Percentiles rank a stretch among this genome's conserved stretches.
Evolutionary conservation across 2,329 filamentous ascomycete species (phyloP).

Genomic region (Fusarium sp.): DNA sequence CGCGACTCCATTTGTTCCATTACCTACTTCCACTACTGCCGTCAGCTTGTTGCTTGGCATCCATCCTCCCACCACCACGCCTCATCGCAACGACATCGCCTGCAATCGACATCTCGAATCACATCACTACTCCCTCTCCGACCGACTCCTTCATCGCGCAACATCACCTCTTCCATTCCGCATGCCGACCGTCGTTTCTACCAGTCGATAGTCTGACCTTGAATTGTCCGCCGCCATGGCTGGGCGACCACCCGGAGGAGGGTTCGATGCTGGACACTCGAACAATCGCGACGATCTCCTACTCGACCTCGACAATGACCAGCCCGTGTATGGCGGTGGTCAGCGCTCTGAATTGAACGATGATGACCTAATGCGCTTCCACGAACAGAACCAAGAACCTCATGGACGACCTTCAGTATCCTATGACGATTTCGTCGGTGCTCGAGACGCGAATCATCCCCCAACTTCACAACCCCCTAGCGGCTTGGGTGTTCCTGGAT

Average conservation of each 20-base stretch:
- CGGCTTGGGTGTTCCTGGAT: conserved; percentile 42
- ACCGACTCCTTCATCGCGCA: conserved; percentile 15
- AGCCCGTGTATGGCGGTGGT: conserved; percentile 78
- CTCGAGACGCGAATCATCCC: conserved; percentile 60
- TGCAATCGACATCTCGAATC: conserved; percentile 11
- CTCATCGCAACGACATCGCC: conserved; percentile 24
- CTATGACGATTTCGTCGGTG: conserved; percentile 94
- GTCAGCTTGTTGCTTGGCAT: conserved; percentile 40
- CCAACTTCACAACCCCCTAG: conserved; percentile 56
- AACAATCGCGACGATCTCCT: conserved; percentile 69
- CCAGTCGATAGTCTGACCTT: conserved; percentile 47
- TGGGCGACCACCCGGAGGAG: conserved; percentile 62
- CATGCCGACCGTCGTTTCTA: conserved; percentile 49
- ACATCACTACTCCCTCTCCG: neutral
- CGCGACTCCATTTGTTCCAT: conserved; percentile 22
- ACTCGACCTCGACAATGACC: conserved; percentile 78
- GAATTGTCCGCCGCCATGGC: conserved; percentile 66
- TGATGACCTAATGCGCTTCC: conserved; percentile 80
- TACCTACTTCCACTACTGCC: conserved; percentile 1
- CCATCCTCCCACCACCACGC: conserved; percentile 25
- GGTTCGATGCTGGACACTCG: conserved; percentile 62
- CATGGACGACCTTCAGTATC: conserved; percentile 84
- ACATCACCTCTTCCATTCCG: conserved; percentile 41
- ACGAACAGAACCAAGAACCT: conserved; percentile 74
- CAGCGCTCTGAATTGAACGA: conserved; percentile 83